Conservation (phyloP, 2,329 filamentous ascomycete species). For the Fusarium nodosum region DNA sequence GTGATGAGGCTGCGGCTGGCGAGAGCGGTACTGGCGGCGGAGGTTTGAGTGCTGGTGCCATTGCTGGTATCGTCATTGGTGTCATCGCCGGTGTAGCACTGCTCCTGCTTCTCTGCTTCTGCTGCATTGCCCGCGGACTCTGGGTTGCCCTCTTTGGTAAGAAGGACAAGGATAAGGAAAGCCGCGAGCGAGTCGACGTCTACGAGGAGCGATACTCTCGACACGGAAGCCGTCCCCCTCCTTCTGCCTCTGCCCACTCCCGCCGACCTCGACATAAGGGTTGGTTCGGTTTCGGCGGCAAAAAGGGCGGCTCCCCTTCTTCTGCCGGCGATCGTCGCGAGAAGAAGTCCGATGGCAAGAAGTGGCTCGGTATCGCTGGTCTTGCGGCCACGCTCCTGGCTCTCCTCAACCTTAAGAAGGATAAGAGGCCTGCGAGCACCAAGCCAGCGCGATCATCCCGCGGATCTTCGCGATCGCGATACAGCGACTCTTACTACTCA, state of each 20-base stretch:
- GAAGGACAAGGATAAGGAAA: conserved; percentile 60
- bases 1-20: conserved; percentile 45
- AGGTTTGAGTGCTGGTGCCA: conserved; percentile 76
- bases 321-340: conserved; percentile 58
- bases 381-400: conserved; percentile 65
- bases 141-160: conserved; percentile 75
- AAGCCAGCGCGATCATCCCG: conserved; percentile 57
- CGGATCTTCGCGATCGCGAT: conserved; percentile 61
- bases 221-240: conserved; percentile 58
- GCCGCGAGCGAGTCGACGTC: conserved; percentile 68
- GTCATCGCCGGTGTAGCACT: conserved; percentile 75
- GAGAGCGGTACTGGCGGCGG: conserved; percentile 55
- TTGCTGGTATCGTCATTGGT: conserved; percentile 85
- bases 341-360: conserved; percentile 64
- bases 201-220: conserved; percentile 73
- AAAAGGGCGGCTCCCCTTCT: conserved; percentile 55
- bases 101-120: conserved; percentile 79
- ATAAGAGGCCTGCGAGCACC: conserved; percentile 60
- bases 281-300: conserved; percentile 66
- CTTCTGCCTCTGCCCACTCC: conserved; percentile 56
- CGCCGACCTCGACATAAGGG: conserved; percentile 67
- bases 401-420: conserved; percentile 67
- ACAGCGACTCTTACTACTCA: conserved; percentile 68
- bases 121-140: conserved; percentile 74
- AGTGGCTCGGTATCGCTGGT: conserved; percentile 67